Conservation (phyloP, 768 basidiomycete species). For the Lactarius tabidus region DNA sequence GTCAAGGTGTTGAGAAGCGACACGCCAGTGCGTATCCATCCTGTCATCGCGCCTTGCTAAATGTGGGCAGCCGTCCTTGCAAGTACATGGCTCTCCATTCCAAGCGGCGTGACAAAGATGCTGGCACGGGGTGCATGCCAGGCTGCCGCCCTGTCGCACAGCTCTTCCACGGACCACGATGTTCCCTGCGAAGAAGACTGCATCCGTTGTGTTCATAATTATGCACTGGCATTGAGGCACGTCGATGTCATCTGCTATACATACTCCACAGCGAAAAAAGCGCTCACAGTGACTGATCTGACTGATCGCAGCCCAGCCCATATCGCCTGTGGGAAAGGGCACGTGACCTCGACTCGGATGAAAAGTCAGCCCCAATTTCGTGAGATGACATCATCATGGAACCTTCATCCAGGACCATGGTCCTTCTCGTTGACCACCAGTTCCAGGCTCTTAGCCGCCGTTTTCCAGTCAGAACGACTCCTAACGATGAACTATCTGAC, state of each 20-base stretch:
- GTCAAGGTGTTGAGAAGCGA: conserved; percentile 55
- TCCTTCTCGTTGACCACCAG: background rate
- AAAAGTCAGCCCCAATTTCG: too few relatives aligned
- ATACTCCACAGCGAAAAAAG: too few relatives aligned
- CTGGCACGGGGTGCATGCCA: conserved; percentile 69
- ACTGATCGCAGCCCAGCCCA: too few relatives aligned
- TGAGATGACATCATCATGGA: too few relatives aligned
- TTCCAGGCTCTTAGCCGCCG: background rate
- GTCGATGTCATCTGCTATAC: too few relatives aligned
- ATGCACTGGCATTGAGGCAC: too few relatives aligned
- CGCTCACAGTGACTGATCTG: too few relatives aligned
- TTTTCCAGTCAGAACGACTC: background rate
- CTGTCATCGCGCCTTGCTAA: conserved; percentile 72
- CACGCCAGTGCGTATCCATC: background rate
- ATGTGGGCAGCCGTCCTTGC: conserved; percentile 85
- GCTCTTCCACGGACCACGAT: conserved; percentile 89
- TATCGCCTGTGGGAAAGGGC: too few relatives aligned
- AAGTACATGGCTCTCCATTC: conserved; percentile 65
- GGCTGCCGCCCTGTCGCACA: conserved; percentile 86
- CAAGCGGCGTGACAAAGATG: conserved; percentile 67
- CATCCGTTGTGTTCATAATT: conserved; percentile 57
- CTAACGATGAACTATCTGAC: background rate
- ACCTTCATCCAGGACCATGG: background rate
- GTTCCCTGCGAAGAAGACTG: conserved; percentile 56
- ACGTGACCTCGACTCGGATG: too few relatives aligned